These are phyloP conservation scores for Bipolaris victoriae DNA, from an alignment of 2,329 filamentous ascomycete genomes.

Conservation along the genomic window DNA sequence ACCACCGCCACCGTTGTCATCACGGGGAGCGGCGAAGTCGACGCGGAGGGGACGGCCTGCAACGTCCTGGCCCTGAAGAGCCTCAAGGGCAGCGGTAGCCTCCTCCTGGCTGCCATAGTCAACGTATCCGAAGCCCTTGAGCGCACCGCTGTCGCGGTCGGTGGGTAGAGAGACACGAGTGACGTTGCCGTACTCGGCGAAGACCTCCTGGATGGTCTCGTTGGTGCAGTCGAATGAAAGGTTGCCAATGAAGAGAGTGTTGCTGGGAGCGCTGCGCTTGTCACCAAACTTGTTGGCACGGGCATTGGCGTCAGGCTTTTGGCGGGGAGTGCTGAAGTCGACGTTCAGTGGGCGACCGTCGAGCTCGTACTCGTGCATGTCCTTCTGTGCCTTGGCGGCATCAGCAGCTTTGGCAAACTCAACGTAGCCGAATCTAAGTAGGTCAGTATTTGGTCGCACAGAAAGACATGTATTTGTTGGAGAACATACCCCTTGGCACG, in stretches of 20 bases:
- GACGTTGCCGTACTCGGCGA: conserved; percentile 72
- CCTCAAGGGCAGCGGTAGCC: conserved; percentile 74
- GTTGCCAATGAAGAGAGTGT: conserved; percentile 92
- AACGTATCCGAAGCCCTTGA: conserved; percentile 94
- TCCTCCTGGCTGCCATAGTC: conserved; percentile 83
- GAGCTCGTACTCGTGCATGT: conserved; percentile 75
- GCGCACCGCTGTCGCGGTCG: conserved; percentile 79
- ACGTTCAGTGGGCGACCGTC: conserved; percentile 78
- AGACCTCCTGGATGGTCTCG: conserved; percentile 75
- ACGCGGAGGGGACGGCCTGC: conserved; percentile 77
- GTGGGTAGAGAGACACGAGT: conserved; percentile 86
- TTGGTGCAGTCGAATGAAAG: conserved; percentile 83
- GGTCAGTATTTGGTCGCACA: conserved; percentile 31
- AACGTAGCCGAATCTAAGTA: conserved; percentile 79
- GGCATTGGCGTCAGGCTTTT: conserved; percentile 57
- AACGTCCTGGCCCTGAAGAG: conserved; percentile 74
- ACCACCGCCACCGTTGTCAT: conserved; percentile 63
- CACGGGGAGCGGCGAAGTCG: conserved; percentile 76
- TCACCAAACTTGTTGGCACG: conserved; percentile 78
- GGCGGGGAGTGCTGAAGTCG: conserved; percentile 74
- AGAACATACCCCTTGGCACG: conserved; percentile 76
- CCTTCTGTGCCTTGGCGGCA: conserved; percentile 73
- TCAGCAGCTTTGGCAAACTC: conserved; percentile 75
- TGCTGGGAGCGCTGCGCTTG: conserved; percentile 75
- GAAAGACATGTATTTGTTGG: neutral